Evolutionary conservation across 2,329 filamentous ascomycete genomes (phyloP).

Genomic region (Ceratocystis ficicola): DNA sequence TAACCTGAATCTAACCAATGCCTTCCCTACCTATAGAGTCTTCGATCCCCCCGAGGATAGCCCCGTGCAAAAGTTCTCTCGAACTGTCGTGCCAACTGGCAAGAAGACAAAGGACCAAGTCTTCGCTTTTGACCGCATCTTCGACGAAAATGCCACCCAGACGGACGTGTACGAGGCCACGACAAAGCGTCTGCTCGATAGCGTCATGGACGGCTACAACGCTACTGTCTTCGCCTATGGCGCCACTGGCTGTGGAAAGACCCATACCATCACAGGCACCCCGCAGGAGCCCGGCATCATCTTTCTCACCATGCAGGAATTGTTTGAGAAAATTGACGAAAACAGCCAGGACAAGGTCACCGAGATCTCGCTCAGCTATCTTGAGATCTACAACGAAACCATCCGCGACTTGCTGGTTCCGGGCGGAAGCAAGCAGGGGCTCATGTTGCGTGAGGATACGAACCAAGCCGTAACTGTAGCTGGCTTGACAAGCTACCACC

Average conservation of each 20-base stretch:
- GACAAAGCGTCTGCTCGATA: conserved; percentile 79
- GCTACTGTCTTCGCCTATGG: conserved; percentile 98
- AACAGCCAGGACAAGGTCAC: conserved; percentile 74
- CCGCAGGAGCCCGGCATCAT: conserved; percentile 91
- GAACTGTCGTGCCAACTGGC: conserved; percentile 66
- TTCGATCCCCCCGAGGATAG: conserved; percentile 96
- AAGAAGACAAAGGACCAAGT: conserved; percentile 96
- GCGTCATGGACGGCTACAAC: conserved; percentile 93
- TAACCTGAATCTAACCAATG: too few species aligned
- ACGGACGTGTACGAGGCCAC: conserved; percentile 92
- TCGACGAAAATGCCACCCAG: conserved; percentile 89
- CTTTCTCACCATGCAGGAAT: conserved; percentile 96
- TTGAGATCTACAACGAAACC: conserved; percentile 98
- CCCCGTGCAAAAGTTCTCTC: conserved; percentile 75
- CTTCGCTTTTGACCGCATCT: conserved; percentile 91
- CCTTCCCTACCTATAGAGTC: conserved; percentile 46
- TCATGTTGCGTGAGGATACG: conserved; percentile 90
- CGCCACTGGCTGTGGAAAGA: conserved; percentile 95
- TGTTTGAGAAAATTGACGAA: conserved; percentile 93
- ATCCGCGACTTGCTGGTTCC: conserved; percentile 91
- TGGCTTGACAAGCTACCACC: conserved; percentile 81
- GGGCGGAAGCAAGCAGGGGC: conserved; percentile 63
- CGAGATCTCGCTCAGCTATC: conserved; percentile 82
- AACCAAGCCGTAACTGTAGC: conserved; percentile 86
- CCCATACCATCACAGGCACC: conserved; percentile 91